Evolutionary conservation across 1,284 basidiomycete species (phyloP).

Genomic region (Irpex sp.): DNA sequence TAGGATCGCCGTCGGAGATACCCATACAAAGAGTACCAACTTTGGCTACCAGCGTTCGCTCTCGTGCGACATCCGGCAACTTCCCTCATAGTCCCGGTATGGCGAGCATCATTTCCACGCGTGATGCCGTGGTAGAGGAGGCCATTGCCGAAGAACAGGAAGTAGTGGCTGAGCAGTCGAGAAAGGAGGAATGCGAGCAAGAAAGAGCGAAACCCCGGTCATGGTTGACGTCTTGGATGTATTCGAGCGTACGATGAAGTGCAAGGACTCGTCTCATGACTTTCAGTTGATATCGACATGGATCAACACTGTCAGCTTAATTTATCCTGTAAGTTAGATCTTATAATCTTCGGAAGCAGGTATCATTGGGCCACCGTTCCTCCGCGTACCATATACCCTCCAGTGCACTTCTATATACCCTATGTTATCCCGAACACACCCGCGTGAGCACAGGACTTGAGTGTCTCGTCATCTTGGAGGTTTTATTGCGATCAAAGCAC

Average conservation of each 20-base stretch:
- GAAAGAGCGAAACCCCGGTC: slow-evolving; percentile 44
- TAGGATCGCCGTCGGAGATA: slow-evolving; percentile 36
- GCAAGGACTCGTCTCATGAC: slow-evolving; percentile 7
- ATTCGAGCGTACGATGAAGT: slow-evolving; percentile 31
- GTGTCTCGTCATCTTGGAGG: not conserved
- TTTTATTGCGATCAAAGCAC: slow-evolving; percentile 18
- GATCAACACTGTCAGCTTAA: slow-evolving; percentile 1
- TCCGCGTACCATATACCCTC: slow-evolving; percentile 14
- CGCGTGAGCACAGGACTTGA: not conserved
- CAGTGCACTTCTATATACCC: slow-evolving; percentile 22
- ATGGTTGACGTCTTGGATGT: slow-evolving; percentile 65
- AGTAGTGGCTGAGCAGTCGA: slow-evolving; percentile 47
- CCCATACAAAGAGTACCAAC: slow-evolving; percentile 31
- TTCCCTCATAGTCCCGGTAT: slow-evolving; percentile 7
- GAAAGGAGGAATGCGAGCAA: slow-evolving; percentile 52
- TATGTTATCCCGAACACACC: slow-evolving; percentile 21
- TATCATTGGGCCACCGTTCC: slow-evolving; percentile 8
- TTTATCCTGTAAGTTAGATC: slow-evolving; percentile 9
- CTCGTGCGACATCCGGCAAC: not conserved
- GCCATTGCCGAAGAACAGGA: slow-evolving; percentile 63
- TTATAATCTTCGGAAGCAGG: slow-evolving; percentile 11
- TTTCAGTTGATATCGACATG: slow-evolving; percentile 1
- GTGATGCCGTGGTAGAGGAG: slow-evolving; percentile 60
- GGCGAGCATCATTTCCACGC: slow-evolving; percentile 36
- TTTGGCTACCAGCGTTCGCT: not conserved